Evolutionary conservation across 345 rosid genomes (phyloP).

Genomic region (Pistacia atlantica): DNA sequence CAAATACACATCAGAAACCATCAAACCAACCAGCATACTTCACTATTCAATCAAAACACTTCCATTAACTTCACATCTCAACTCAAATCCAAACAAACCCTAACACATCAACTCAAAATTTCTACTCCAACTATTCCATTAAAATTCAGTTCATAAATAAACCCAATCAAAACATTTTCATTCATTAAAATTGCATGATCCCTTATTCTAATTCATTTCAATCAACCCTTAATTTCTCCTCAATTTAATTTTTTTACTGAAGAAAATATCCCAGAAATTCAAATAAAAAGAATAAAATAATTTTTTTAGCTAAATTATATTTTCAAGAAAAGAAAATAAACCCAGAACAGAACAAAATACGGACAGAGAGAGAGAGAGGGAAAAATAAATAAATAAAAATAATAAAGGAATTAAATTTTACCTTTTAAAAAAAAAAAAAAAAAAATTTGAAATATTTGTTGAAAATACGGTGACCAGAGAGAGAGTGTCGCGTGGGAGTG

Average conservation of each 20-base stretch:
- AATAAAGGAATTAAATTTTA: slow-evolving; percentile 15
- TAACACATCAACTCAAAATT: neutral
- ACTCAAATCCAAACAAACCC: neutral
- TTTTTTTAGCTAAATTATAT: neutral
- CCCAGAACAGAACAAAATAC: neutral
- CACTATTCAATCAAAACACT: neutral
- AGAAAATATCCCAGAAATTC: neutral
- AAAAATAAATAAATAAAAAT: neutral
- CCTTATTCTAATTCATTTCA: too few relatives aligned
- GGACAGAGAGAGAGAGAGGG: neutral
- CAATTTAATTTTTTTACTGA: neutral
- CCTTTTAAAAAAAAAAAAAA: slow-evolving; percentile 17
- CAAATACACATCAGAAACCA: neutral
- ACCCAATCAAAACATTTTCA: neutral
- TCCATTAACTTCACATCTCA: slow-evolving; percentile 2
- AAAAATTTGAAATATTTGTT: neutral
- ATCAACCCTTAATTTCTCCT: neutral
- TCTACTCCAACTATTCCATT: slow-evolving; percentile 15
- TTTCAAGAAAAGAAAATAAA: neutral
- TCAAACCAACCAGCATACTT: neutral
- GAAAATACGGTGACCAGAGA: slow-evolving; percentile 15
- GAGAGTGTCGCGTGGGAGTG: slow-evolving; percentile 10
- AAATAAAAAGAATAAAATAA: neutral
- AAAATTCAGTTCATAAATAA: slow-evolving; percentile 17
- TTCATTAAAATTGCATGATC: too few relatives aligned